Base-by-base conservation (phyloP, 352 stramenopile species). In the Phytophthora pisi region DNA sequence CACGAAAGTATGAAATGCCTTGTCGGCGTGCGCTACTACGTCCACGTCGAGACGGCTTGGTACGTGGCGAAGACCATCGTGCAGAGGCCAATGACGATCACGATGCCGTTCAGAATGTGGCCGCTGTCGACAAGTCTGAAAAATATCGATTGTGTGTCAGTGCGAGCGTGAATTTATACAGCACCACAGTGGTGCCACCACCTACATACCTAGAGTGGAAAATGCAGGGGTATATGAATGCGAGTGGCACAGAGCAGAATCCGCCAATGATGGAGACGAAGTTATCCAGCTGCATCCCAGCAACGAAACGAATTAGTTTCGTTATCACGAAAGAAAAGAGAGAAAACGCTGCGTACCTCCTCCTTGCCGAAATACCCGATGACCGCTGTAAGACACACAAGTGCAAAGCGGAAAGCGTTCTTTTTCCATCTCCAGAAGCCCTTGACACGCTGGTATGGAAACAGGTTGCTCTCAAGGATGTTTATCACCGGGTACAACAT, bases 401-500 rank as follows among this genome's bases (percentile, higher is more conserved):
- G 66, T 42, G 75, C 64, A 52, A 86, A 84, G 38, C 81, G 79
- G 58, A 90, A 82, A 8, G 56, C 71, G 51, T 90, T 90, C 67
- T 90, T 90, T 52, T 83, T 74, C 73, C 78, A 86, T 4, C 75
- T 56, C 78, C 81, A 88, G 47, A 82, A 85, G 10, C 81, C 81
- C 46, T 85, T 87, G 5, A 72, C 49, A 36, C 66, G 77, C 9
- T 70, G 64, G 42, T 77, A 61, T 9, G 71, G 61, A 36, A 88
- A 84, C 13, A 88, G 31, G 34, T 82, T 81, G 66, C 69, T 74
- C 52, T 89, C 81, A 20, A 89, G 71, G 55, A 89, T 84, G 66
- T 83, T 88, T 9, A 89, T 76, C 18, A 86, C 79, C 28, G 81
- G 81, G 64, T 88, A 89, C 30, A 89, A 47, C 79, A 89, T 88